Evolutionary conservation across 106 monocot species (phyloP).

Genomic region (Triglochin maritima): DNA sequence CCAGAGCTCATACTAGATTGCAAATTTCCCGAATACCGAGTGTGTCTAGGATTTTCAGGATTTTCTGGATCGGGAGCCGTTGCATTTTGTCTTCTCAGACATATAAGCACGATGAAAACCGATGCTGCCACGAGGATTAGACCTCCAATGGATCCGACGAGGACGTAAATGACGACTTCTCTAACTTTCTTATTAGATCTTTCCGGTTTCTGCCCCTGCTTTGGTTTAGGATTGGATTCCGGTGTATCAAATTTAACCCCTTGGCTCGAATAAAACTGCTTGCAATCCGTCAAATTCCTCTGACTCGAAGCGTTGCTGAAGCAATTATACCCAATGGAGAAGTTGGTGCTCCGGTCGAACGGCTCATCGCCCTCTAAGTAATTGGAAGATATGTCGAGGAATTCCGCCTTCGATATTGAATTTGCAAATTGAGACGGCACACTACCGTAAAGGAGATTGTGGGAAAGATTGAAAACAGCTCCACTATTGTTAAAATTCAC

Average conservation of each 20-base stretch:
- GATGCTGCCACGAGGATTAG: too few relatives aligned
- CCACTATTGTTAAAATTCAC: slow-evolving; percentile 6
- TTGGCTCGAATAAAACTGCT: background rate
- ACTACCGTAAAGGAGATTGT: slow-evolving; percentile 42
- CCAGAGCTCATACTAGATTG: slow-evolving; percentile 5
- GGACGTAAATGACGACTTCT: too few relatives aligned
- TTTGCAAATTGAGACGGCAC: slow-evolving; percentile 20
- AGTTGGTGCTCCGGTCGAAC: slow-evolving; percentile 2
- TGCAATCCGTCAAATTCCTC: slow-evolving; percentile 32
- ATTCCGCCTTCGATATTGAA: slow-evolving; percentile 8
- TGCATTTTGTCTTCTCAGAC: too few relatives aligned
- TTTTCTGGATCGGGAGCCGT: background rate
- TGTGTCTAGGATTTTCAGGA: slow-evolving; percentile 3
- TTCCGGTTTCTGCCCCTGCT: too few relatives aligned
- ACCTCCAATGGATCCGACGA: too few relatives aligned
- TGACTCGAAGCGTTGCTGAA: slow-evolving; percentile 27
- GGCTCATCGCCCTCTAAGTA: slow-evolving; percentile 43
- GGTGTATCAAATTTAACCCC: too few relatives aligned
- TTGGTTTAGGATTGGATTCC: too few relatives aligned
- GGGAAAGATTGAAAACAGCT: slow-evolving; percentile 32
- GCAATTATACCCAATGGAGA: slow-evolving; percentile 36
- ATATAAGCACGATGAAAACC: too few relatives aligned
- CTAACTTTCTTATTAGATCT: too few relatives aligned
- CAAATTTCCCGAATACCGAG: slow-evolving; percentile 8
- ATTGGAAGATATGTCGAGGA: slow-evolving; percentile 40